Evolutionary conservation across 2,329 filamentous ascomycete species (phyloP).

Genomic region (Coniochaeta sp.): DNA sequence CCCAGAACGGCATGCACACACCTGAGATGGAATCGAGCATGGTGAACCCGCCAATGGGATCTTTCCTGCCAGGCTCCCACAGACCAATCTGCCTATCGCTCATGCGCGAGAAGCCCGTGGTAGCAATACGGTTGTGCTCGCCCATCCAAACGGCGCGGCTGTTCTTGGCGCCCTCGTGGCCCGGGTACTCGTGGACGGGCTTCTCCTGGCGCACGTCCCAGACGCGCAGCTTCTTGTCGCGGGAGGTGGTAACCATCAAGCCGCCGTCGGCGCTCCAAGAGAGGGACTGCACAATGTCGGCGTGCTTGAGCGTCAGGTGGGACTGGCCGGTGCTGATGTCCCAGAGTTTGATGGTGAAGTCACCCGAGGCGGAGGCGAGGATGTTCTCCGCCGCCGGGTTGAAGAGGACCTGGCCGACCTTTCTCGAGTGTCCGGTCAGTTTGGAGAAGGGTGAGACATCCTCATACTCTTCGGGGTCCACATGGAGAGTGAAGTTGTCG

Average conservation of each 20-base stretch:
- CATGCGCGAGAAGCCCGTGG: constrained; percentile 97
- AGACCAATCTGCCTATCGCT: constrained; percentile 93
- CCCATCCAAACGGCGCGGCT: constrained; percentile 96
- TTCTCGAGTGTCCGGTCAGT: constrained; percentile 83
- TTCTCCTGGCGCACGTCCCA: constrained; percentile 96
- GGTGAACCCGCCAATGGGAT: constrained; percentile 85
- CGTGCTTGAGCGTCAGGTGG: constrained; percentile 72
- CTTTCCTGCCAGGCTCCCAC: constrained; percentile 83
- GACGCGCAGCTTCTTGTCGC: constrained; percentile 95
- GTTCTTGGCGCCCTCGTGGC: constrained; percentile 93
- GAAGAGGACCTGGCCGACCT: constrained; percentile 96
- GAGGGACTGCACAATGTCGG: constrained; percentile 88
- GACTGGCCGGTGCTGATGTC: constrained; percentile 75
- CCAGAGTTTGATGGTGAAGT: constrained; percentile 94
- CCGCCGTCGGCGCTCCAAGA: constrained; percentile 91
- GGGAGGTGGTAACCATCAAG: constrained; percentile 82
- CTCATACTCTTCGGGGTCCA: constrained; percentile 74
- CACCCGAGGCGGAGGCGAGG: constrained; percentile 88
- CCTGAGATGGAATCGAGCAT: constrained; percentile 93
- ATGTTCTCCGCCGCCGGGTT: constrained; percentile 95
- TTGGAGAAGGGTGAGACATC: constrained; percentile 77
- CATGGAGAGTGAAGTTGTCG: constrained; percentile 74
- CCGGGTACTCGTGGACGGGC: constrained; percentile 74
- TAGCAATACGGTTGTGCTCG: constrained; percentile 91
- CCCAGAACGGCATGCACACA: constrained; percentile 99